Percentiles rank a stretch among this genome's conserved stretches.
These are phyloP conservation scores for Asterophora lycoperdoides DNA, from an alignment of 768 basidiomycete species.

Conservation along the genomic window DNA sequence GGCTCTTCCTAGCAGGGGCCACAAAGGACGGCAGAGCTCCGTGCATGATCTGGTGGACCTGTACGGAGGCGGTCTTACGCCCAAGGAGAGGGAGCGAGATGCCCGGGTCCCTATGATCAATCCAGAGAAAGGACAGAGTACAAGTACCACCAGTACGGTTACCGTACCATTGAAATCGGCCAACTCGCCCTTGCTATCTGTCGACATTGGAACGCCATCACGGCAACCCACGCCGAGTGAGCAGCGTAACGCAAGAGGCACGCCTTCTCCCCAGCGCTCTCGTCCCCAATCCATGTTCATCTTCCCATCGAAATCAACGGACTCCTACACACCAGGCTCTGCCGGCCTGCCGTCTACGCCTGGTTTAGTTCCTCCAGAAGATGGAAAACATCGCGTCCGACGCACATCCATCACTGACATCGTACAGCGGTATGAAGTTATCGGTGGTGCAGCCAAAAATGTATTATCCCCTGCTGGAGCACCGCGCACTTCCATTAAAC, in stretches of 20 bases:
- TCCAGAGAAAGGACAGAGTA: slow-evolving; percentile 2
- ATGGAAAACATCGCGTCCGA: slow-evolving; percentile 42
- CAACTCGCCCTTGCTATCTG: slow-evolving; percentile 9
- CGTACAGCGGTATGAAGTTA: slow-evolving; percentile 78
- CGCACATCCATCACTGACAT: slow-evolving; percentile 83
- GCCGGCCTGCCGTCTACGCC: slow-evolving; percentile 22
- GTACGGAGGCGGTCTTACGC: slow-evolving; percentile 55
- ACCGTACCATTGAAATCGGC: slow-evolving; percentile 1
- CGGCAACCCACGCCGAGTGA: slow-evolving; percentile 1
- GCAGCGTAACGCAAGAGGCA: neutral
- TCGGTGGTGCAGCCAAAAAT: slow-evolving; percentile 38
- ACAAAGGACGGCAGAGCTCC: slow-evolving; percentile 67
- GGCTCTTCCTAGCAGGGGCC: slow-evolving; percentile 28
- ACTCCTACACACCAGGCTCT: slow-evolving; percentile 24
- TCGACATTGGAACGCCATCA: neutral
- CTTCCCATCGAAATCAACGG: slow-evolving; percentile 53
- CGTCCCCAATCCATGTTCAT: slow-evolving; percentile 84
- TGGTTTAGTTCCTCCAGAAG: slow-evolving; percentile 44
- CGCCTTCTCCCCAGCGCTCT: slow-evolving; percentile 39
- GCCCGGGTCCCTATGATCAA: slow-evolving; percentile 7
- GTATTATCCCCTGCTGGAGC: slow-evolving; percentile 30
- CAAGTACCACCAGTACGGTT: neutral
- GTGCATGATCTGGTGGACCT: slow-evolving; percentile 81
- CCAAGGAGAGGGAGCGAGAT: slow-evolving; percentile 39
- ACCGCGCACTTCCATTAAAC: slow-evolving; percentile 16